Conservation (phyloP, 179 eudicot species). For the Vitellaria paradoxa region DNA sequence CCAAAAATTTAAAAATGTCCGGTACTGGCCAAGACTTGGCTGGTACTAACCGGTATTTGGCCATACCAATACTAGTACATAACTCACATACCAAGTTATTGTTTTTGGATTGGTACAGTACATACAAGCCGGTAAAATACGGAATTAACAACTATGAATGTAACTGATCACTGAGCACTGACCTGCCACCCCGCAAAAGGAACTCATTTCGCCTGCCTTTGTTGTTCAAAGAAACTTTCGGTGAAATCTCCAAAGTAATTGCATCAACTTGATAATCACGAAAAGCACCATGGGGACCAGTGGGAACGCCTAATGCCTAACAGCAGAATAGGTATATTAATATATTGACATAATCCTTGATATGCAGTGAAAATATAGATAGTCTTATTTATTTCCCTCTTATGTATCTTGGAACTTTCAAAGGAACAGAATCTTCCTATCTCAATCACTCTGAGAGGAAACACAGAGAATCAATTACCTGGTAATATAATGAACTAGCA, state of each 20-base stretch:
- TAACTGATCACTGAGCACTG: constrained; percentile 18
- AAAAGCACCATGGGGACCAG: constrained; percentile 95
- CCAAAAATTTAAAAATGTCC: too few species aligned
- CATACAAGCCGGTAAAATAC: too few species aligned
- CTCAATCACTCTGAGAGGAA: background rate
- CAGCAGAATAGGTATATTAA: constrained; percentile 10
- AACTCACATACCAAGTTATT: too few species aligned
- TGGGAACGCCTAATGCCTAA: constrained; percentile 94
- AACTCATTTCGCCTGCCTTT: constrained; percentile 50
- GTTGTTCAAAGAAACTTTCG: constrained; percentile 41
- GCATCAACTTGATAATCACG: constrained; percentile 99
- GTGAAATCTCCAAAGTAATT: constrained; percentile 73
- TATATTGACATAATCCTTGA: constrained; percentile 7
- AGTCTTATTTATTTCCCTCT: background rate
- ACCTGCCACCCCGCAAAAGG: constrained; percentile 79
- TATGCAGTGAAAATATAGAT: background rate
- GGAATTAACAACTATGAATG: too few species aligned
- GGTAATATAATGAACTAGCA: constrained; percentile 87
- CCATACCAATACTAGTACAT: too few species aligned
- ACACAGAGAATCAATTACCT: constrained; percentile 38
- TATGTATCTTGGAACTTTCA: background rate
- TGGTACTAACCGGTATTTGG: too few species aligned
- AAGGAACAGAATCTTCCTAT: background rate
- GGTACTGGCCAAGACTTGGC: too few species aligned
- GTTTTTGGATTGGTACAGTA: too few species aligned